These are phyloP conservation scores for Phytophthora nicotianae DNA, from an alignment of 352 stramenopile species.

Conservation along the genomic window DNA sequence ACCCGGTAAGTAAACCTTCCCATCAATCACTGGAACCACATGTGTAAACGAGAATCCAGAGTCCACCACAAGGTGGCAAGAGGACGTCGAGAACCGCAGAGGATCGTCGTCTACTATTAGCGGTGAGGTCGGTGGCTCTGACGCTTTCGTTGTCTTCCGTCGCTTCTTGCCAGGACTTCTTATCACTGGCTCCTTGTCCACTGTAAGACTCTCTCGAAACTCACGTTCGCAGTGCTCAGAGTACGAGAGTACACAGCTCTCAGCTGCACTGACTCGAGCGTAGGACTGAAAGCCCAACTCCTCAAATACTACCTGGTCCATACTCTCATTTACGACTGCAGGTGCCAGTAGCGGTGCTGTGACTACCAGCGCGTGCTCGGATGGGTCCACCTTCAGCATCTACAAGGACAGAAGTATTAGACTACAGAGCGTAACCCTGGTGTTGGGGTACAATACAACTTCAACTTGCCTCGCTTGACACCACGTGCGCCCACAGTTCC, in stretches of 20 bases:
- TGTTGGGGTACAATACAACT: slow-evolving; percentile 3
- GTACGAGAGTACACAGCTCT: slow-evolving; percentile 75
- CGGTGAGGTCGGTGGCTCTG: background rate
- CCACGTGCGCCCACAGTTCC: slow-evolving; percentile 60
- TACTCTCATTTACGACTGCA: slow-evolving; percentile 59
- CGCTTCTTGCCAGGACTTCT: slow-evolving; percentile 26
- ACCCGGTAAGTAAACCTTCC: slow-evolving; percentile 45
- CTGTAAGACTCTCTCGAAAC: slow-evolving; percentile 14
- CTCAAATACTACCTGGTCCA: slow-evolving; percentile 87
- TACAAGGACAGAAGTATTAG: slow-evolving; percentile 20
- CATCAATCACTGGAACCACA: slow-evolving; percentile 91
- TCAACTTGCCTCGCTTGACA: slow-evolving; percentile 50
- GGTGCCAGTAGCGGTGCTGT: slow-evolving; percentile 69
- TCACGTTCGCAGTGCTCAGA: slow-evolving; percentile 38
- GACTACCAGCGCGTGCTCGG: slow-evolving; percentile 56
- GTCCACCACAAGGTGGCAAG: slow-evolving; percentile 90
- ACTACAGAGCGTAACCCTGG: slow-evolving; percentile 7
- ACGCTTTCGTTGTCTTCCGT: slow-evolving; percentile 12
- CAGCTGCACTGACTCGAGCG: slow-evolving; percentile 51
- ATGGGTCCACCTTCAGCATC: slow-evolving; percentile 53
- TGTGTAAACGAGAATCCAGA: slow-evolving; percentile 96
- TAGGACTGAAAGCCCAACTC: slow-evolving; percentile 68
- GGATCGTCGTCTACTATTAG: slow-evolving; percentile 19
- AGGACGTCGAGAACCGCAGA: slow-evolving; percentile 53
- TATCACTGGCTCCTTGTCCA: slow-evolving; percentile 15